Evolutionary conservation across 1,284 basidiomycete genomes (phyloP).

Genomic region (Mycena sp.): DNA sequence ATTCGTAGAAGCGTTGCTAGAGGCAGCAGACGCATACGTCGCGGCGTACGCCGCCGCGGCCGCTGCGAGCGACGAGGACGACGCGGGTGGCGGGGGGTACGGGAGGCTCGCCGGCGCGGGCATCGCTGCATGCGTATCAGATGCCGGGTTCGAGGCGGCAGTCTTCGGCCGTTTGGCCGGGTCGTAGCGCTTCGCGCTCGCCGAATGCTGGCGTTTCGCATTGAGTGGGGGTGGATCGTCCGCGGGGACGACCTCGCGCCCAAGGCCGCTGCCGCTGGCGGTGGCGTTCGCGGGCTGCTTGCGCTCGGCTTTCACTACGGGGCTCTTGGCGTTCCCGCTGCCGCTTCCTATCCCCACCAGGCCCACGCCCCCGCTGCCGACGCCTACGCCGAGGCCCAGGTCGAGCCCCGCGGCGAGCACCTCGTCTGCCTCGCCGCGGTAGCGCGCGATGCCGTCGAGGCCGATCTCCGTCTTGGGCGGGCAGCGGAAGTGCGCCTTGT

Average conservation of each 20-base stretch:
- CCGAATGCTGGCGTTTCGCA: too few relatives aligned
- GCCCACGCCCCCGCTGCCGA: neutral
- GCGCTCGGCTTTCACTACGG: neutral
- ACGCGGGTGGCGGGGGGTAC: neutral
- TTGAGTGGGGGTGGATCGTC: too few relatives aligned
- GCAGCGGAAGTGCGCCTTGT: constrained; percentile 86
- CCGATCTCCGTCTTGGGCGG: constrained; percentile 90
- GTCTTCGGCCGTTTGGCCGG: too few relatives aligned
- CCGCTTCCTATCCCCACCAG: too few relatives aligned
- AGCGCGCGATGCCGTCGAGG: constrained; percentile 82
- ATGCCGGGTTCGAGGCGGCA: too few relatives aligned
- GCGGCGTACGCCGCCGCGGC: constrained; percentile 19
- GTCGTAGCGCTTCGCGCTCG: too few relatives aligned
- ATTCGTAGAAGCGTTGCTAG: too few relatives aligned
- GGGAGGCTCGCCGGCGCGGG: too few relatives aligned
- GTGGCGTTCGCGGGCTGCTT: neutral
- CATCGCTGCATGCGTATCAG: neutral
- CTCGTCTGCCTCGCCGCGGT: constrained; percentile 83
- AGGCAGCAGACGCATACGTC: constrained; percentile 9
- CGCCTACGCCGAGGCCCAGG: constrained; percentile 1
- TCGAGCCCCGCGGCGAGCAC: constrained; percentile 31
- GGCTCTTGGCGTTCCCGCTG: too few relatives aligned
- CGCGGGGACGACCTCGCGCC: too few relatives aligned
- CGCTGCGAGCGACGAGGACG: constrained; percentile 25
- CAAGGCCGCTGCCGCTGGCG: too few relatives aligned